Conservation (phyloP, 768 basidiomycete genomes). For the Auricularia sp. region DNA sequence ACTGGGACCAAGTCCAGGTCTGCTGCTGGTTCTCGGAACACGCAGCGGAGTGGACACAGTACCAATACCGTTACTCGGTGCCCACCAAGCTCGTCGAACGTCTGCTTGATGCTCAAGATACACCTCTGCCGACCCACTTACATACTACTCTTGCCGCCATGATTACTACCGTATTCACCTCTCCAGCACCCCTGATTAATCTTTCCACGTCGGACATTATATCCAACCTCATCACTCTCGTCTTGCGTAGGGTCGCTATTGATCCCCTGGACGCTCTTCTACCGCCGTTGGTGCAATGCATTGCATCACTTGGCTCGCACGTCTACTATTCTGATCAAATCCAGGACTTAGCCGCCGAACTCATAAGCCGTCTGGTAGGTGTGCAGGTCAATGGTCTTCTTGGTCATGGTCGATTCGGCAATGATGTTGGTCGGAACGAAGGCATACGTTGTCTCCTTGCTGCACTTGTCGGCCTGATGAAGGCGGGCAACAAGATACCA, state of each 20-base stretch:
- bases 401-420: constrained; percentile 24
- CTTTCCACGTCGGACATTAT: constrained; percentile 84
- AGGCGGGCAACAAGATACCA: constrained; percentile 37
- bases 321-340: constrained; percentile 96
- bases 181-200: constrained; percentile 74
- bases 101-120: constrained; percentile 54
- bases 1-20: constrained; percentile 60
- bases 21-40: constrained; percentile 76
- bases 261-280: constrained; percentile 57
- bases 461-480: constrained; percentile 59
- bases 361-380: constrained; percentile 61
- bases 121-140: constrained; percentile 32
- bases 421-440: constrained; percentile 41
- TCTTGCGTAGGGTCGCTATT: constrained; percentile 58
- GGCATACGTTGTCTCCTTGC: constrained; percentile 63
- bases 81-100: constrained; percentile 77
- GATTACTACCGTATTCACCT: constrained; percentile 76
- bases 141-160: constrained; percentile 61
- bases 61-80: constrained; percentile 86
- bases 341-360: constrained; percentile 79
- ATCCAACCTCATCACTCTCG: constrained; percentile 61
- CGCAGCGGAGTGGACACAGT: constrained; percentile 78
- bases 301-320: constrained; percentile 77
- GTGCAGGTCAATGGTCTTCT: constrained; percentile 56
- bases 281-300: constrained; percentile 58